A percentile compares a stretch with the other conserved stretches of the same genome.
Evolutionary conservation across 2,329 filamentous ascomycete genomes (phyloP).

Genomic region (Myriosclerotinia curreyana): DNA sequence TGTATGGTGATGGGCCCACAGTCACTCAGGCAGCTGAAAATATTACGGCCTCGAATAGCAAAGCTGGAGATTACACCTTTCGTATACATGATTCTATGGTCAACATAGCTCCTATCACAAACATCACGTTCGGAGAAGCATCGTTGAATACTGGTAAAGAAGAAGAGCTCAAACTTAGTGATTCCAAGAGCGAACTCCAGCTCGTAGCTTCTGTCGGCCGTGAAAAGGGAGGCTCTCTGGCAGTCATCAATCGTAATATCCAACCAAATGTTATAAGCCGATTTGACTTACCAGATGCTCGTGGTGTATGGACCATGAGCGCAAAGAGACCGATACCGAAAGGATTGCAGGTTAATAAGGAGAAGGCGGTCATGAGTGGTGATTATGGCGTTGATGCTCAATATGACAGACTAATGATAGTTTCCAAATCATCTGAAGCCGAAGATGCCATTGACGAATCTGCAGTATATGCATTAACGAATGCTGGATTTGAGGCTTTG

Average conservation of each 20-base stretch:
- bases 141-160: constrained; percentile 46
- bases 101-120: constrained; percentile 76
- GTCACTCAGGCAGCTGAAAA: constrained; percentile 40
- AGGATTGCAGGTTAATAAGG: constrained; percentile 47
- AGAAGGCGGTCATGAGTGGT: constrained; percentile 47
- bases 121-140: constrained; percentile 66
- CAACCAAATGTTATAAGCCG: constrained; percentile 68
- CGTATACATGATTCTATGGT: constrained; percentile 72
- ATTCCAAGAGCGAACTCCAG: constrained; percentile 56
- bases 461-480: constrained; percentile 73
- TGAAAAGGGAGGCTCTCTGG: constrained; percentile 65
- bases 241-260: constrained; percentile 74
- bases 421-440: constrained; percentile 64
- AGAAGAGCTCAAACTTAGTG: constrained; percentile 45
- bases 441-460: constrained; percentile 68
- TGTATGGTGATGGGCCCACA: constrained; percentile 58
- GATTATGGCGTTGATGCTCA: constrained; percentile 59
- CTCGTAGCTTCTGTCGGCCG: constrained; percentile 61
- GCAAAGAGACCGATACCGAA: constrained; percentile 66
- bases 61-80: constrained; percentile 67
- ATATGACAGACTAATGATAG: constrained; percentile 78
- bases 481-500: constrained; percentile 69
- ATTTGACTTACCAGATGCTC: constrained; percentile 69
- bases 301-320: constrained; percentile 77
- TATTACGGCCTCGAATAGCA: constrained; percentile 41